phyloP scores from a whole-genome alignment of 179 eudicot species.

The Gypsophila paniculata region DNA sequence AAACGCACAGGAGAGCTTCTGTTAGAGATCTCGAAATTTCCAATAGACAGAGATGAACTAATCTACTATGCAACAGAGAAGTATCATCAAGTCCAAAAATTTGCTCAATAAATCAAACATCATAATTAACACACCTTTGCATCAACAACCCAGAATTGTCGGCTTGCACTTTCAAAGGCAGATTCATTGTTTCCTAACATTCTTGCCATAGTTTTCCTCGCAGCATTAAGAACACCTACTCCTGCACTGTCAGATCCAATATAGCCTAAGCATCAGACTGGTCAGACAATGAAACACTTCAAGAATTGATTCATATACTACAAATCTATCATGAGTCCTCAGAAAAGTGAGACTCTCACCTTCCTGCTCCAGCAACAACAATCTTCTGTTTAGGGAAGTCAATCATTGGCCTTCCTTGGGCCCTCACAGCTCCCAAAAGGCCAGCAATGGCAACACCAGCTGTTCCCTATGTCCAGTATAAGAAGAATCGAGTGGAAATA shows the following conservation, averaged over 20 bases:
- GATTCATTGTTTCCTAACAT: constrained; percentile 81
- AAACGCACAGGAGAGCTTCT: no score
- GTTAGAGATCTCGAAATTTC: neutral
- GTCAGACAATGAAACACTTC: constrained; percentile 1
- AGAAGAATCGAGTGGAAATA: constrained; percentile 14
- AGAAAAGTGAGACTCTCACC: constrained; percentile 36
- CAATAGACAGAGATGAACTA: neutral
- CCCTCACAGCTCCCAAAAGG: constrained; percentile 95
- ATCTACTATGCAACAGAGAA: constrained; percentile 1
- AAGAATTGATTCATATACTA: neutral
- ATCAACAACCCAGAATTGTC: constrained; percentile 98
- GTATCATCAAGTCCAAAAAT: neutral
- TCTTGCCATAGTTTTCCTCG: constrained; percentile 95
- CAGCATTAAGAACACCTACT: constrained; percentile 96
- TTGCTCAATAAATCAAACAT: neutral
- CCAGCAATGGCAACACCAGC: constrained; percentile 99
- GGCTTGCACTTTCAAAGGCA: constrained; percentile 93
- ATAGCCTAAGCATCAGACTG: constrained; percentile 1
- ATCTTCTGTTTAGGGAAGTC: constrained; percentile 93
- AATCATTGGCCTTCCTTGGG: constrained; percentile 93
- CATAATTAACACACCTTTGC: constrained; percentile 55
- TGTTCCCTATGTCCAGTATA: constrained; percentile 57
- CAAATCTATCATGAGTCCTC: neutral
- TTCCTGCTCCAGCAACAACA: constrained; percentile 99
- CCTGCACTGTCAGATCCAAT: constrained; percentile 69